Evolutionary conservation across 2,329 filamentous ascomycete species (phyloP).

Genomic region (Paecilomyces niveus): DNA sequence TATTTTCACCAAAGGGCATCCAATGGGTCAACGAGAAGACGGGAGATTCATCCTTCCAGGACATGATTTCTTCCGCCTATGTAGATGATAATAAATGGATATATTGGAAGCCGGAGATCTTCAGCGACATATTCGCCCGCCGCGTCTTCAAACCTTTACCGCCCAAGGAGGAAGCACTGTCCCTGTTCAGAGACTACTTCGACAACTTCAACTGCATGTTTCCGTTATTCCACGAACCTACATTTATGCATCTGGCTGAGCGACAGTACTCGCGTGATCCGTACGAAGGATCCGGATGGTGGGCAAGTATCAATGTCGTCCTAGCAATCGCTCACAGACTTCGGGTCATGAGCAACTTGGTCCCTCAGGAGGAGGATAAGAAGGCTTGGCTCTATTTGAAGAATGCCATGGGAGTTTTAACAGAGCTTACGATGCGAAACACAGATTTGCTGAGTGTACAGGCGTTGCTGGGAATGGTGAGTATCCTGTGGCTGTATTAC

Average conservation of each 20-base stretch:
- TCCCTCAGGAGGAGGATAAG: conserved; percentile 82
- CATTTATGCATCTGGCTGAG: conserved; percentile 96
- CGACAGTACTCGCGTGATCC: conserved; percentile 88
- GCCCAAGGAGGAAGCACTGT: conserved; percentile 77
- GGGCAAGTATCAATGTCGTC: conserved; percentile 91
- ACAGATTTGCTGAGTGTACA: conserved; percentile 93
- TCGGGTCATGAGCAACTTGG: conserved; percentile 90
- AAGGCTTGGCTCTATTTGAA: conserved; percentile 95
- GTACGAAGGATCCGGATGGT: conserved; percentile 95
- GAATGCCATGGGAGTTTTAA: conserved; percentile 89
- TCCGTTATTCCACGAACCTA: conserved; percentile 92
- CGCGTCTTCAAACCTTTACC: conserved; percentile 78
- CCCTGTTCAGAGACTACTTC: conserved; percentile 87
- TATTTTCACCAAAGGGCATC: conserved; percentile 96
- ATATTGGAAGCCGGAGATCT: conserved; percentile 97
- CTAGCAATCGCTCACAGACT: conserved; percentile 89
- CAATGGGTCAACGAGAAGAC: conserved; percentile 98
- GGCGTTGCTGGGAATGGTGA: conserved; percentile 78
- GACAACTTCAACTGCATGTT: conserved; percentile 99
- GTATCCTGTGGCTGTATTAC: conserved; percentile 5
- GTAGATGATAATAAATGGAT: conserved; percentile 93
- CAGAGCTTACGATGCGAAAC: conserved; percentile 91
- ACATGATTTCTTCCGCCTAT: conserved; percentile 88
- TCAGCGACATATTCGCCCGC: conserved; percentile 82
- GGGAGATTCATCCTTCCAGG: conserved; percentile 88